These are phyloP conservation scores for Elsinoe perseae DNA, from an alignment of 2,329 filamentous ascomycete genomes.

Conservation along the genomic window DNA sequence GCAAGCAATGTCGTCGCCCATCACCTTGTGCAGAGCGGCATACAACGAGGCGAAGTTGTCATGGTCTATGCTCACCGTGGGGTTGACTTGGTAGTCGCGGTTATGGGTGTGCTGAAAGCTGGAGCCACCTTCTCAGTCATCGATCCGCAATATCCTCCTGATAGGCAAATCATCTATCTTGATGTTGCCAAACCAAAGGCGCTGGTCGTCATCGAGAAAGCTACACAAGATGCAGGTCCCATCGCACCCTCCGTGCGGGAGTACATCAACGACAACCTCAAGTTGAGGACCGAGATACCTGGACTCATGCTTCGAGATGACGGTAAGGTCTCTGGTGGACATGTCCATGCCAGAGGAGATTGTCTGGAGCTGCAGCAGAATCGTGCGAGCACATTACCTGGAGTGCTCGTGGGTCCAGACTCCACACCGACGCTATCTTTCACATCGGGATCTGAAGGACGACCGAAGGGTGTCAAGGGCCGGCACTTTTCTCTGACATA, in stretches of 20 bases:
- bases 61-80: slow-evolving; percentile 85
- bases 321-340: slow-evolving; percentile 64
- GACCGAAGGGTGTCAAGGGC: slow-evolving; percentile 79
- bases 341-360: slow-evolving; percentile 54
- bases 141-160: slow-evolving; percentile 75
- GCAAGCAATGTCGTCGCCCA: slow-evolving; percentile 73
- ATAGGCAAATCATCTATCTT: slow-evolving; percentile 73
- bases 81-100: slow-evolving; percentile 67
- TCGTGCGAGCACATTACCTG: slow-evolving; percentile 52
- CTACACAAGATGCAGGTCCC: slow-evolving; percentile 59
- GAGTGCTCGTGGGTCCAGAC: slow-evolving; percentile 78
- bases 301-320: slow-evolving; percentile 63
- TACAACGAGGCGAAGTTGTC: slow-evolving; percentile 75
- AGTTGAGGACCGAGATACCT: slow-evolving; percentile 66
- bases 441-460: slow-evolving; percentile 61
- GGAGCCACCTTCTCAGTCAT: slow-evolving; percentile 58
- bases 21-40: slow-evolving; percentile 65
- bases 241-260: slow-evolving; percentile 52
- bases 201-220: slow-evolving; percentile 65
- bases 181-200: slow-evolving; percentile 69
- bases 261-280: slow-evolving; percentile 66
- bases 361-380: slow-evolving; percentile 51
- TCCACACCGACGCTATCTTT: slow-evolving; percentile 63
- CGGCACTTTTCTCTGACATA: slow-evolving; percentile 77
- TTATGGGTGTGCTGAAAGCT: slow-evolving; percentile 64